A percentile compares a stretch with the other conserved stretches of the same genome.
These are phyloP conservation scores for Citrus sinensis DNA, from an alignment of 345 rosid species.

Conservation along the genomic window DNA sequence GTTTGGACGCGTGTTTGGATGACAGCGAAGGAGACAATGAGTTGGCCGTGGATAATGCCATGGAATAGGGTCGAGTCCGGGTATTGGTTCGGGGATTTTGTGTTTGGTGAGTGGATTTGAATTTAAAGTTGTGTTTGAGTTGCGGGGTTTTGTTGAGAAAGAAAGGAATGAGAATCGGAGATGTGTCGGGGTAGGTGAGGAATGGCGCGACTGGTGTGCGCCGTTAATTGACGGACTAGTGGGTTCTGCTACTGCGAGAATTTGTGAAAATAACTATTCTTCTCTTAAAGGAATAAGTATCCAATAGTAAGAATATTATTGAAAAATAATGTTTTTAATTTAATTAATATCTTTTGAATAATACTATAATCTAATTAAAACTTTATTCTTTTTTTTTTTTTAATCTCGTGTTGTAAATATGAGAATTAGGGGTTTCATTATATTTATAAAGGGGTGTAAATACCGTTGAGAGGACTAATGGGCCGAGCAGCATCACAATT, in stretches of 20 bases:
- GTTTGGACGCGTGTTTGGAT: slow-evolving; percentile 21
- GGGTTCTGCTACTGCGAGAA: background rate
- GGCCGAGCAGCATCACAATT: background rate
- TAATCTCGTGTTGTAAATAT: too few relatives aligned
- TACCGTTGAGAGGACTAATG: background rate
- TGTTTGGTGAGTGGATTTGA: slow-evolving; percentile 12
- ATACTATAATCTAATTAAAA: too few relatives aligned
- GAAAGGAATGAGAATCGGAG: slow-evolving; percentile 1
- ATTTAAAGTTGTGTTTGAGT: slow-evolving; percentile 6
- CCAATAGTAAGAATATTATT: too few relatives aligned
- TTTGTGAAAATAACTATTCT: background rate
- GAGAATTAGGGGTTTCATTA: too few relatives aligned
- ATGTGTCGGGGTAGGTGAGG: slow-evolving; percentile 26
- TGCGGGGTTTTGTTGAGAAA: slow-evolving; percentile 3
- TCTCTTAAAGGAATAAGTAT: background rate
- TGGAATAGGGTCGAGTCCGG: slow-evolving; percentile 18
- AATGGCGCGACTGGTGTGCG: background rate
- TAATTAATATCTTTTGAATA: too few relatives aligned
- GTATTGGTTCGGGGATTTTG: background rate
- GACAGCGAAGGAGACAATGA: slow-evolving; percentile 48
- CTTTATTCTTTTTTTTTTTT: too few relatives aligned
- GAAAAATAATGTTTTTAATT: too few relatives aligned
- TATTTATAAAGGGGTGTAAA: too few relatives aligned
- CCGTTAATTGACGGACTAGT: slow-evolving; percentile 6
- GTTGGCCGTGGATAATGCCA: slow-evolving; percentile 51